Conservation (phyloP, 805 yeast genomes). For the Teunomyces cretensis region DNA sequence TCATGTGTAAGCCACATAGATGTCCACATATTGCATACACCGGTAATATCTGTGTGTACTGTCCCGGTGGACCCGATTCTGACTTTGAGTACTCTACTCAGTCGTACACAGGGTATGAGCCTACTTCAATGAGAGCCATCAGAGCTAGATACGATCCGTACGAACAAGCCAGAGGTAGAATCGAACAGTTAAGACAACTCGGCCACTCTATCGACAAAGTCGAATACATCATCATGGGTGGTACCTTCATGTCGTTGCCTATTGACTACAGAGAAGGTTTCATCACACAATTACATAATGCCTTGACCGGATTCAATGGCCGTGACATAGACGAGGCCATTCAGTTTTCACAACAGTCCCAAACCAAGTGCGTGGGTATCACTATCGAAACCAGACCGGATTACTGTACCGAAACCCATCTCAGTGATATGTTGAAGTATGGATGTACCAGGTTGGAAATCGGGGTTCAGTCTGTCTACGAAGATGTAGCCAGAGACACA, state of each 20-base stretch:
- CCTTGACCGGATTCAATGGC: constrained; percentile 89
- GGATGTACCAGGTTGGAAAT: constrained; percentile 97
- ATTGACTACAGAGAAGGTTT: constrained; percentile 86
- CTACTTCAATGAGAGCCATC: constrained; percentile 99
- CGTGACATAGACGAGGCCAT: constrained; percentile 88
- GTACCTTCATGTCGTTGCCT: constrained; percentile 95
- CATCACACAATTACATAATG: constrained; percentile 89
- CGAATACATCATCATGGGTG: constrained; percentile 98
- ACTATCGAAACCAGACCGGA: constrained; percentile 98
- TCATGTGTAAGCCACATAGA: constrained; percentile 98
- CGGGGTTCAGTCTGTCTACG: constrained; percentile 96
- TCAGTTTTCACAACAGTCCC: constrained; percentile 84
- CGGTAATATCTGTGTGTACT: constrained; percentile 96
- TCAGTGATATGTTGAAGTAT: constrained; percentile 91
- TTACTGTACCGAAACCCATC: constrained; percentile 93
- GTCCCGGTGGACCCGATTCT: constrained; percentile 99
- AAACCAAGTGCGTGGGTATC: constrained; percentile 96
- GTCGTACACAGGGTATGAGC: constrained; percentile 97
- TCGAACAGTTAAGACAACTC: constrained; percentile 90
- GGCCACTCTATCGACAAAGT: constrained; percentile 98
- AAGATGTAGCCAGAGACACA: constrained; percentile 97
- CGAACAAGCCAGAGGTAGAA: constrained; percentile 97
- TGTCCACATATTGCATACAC: constrained; percentile 99
- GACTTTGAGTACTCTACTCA: constrained; percentile 98
- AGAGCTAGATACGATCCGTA: constrained; percentile 97